These are phyloP conservation scores for Crinitomyces ghanaensis DNA, from an alignment of 805 yeast species.

Conservation along the genomic window DNA sequence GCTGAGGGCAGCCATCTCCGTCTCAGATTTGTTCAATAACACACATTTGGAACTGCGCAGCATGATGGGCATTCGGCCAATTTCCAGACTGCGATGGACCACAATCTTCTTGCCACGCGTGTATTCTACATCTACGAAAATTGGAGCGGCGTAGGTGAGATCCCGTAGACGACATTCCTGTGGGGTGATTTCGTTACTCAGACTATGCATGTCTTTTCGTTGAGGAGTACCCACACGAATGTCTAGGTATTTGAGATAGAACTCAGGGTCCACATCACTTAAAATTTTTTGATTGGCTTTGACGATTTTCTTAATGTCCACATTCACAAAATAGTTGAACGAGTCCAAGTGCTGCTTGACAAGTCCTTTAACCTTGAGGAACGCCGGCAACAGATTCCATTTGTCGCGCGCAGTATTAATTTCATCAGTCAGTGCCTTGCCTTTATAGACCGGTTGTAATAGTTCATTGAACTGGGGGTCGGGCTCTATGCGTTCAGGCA, in stretches of 20 bases:
- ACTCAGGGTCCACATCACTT: conserved; percentile 95
- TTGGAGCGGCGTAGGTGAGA: conserved; percentile 88
- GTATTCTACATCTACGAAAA: conserved; percentile 92
- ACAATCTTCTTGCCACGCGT: conserved; percentile 91
- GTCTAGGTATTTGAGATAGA: conserved; percentile 84
- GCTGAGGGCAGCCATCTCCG: conserved; percentile 73
- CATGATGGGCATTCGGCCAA: conserved; percentile 99
- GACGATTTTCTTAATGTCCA: conserved; percentile 84
- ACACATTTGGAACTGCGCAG: conserved; percentile 86
- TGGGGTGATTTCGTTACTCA: conserved; percentile 37
- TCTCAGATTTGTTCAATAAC: conserved; percentile 63
- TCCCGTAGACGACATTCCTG: conserved; percentile 95
- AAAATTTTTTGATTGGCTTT: conserved; percentile 80
- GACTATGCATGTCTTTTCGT: conserved; percentile 26
- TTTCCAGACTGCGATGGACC: conserved; percentile 79
- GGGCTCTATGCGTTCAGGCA: no score
- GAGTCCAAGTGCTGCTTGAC: conserved; percentile 97
- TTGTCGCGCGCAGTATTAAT: conserved; percentile 81
- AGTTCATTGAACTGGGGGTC: conserved; percentile 48
- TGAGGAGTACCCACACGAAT: conserved; percentile 68
- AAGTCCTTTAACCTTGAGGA: conserved; percentile 85
- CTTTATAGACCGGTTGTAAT: conserved; percentile 70
- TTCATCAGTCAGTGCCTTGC: conserved; percentile 77
- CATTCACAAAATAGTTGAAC: conserved; percentile 92
- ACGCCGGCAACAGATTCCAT: conserved; percentile 95